Base-by-base conservation (phyloP, 2,329 filamentous ascomycete species). In the Exophiala dermatitidis region DNA sequence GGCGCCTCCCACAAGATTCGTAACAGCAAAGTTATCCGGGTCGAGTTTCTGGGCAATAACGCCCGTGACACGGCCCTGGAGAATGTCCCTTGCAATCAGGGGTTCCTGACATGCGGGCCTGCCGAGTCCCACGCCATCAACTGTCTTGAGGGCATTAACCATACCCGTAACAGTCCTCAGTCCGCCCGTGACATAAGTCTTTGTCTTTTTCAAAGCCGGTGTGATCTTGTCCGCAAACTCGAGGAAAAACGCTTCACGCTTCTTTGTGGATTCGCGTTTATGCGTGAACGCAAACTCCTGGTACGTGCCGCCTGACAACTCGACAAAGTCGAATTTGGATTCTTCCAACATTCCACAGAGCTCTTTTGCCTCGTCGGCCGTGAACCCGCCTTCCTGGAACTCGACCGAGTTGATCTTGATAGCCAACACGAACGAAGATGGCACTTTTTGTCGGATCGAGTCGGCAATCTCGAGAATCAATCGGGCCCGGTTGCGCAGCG, bases 401-500 rank as follows among this genome's bases (percentile, higher is more conserved):
- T 62, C 60, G 33, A 62, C 60, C 10, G 48, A 54, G 46, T 82
- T 82, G 59, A 82, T 68, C 69, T 83, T 82, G 67, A 82, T 79
- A 42, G 74, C 72, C 7, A 82, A 58, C 37, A 75, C 66, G 60
- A 80, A 77, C 1, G 65, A 57, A 8, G 57, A 51, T 4, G 62
- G 58, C 3, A 60, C 51, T 2, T 55, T 53, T 32, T 58, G 46
- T 10, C 62, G 59, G 38, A 67, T 65, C 30, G 58, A 56, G 43
- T 72, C 64, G 46, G 79, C 72, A 41, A 81, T 69, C 60, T 85
- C 80, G 7, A 76, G 61, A 38, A 83, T 71, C 36, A 86, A 64
- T n/a, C 83, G 77, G n/a, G 72, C 78, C 56, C 83, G 78, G 71
- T 86, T 85, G 63, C 81, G 78, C 59, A 85, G 81, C 64, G 72